These are phyloP conservation scores for Boletus rufocinnamomeus DNA, from an alignment of 768 basidiomycete species.

Conservation along the genomic window DNA sequence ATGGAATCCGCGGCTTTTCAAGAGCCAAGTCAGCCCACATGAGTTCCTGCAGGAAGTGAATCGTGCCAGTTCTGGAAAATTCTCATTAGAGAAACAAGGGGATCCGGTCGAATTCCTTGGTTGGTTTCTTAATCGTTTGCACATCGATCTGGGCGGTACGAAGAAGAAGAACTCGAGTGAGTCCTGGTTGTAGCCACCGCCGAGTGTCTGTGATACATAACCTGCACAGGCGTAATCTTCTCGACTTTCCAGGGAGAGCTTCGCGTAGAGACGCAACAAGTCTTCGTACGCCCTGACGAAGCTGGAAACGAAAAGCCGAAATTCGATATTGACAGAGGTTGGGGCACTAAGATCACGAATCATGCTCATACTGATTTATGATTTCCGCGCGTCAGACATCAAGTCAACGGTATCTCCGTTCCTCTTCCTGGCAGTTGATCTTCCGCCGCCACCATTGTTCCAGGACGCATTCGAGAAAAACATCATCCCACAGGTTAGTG, in stretches of 20 bases:
- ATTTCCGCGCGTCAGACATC: slow-evolving; percentile 60
- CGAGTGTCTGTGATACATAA: slow-evolving; percentile 23
- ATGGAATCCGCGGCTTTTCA: slow-evolving; percentile 97
- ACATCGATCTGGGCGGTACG: slow-evolving; percentile 93
- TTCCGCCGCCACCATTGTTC: slow-evolving; percentile 96
- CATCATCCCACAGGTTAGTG: slow-evolving; percentile 96
- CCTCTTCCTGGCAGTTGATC: slow-evolving; percentile 92
- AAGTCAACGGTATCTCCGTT: slow-evolving; percentile 87
- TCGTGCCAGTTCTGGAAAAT: slow-evolving; percentile 85
- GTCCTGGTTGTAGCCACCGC: slow-evolving; percentile 35
- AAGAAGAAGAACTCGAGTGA: slow-evolving; percentile 88
- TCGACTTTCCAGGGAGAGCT: slow-evolving; percentile 93
- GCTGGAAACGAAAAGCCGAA: slow-evolving; percentile 79
- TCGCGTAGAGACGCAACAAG: slow-evolving; percentile 90
- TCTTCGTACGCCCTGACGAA: slow-evolving; percentile 77
- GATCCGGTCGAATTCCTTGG: slow-evolving; percentile 96
- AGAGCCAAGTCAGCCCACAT: slow-evolving; percentile 98
- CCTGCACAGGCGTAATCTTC: slow-evolving; percentile 78
- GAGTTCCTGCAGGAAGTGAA: slow-evolving; percentile 98
- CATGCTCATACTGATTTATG: slow-evolving; percentile 20
- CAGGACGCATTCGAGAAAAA: slow-evolving; percentile 97
- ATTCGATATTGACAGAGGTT: slow-evolving; percentile 95
- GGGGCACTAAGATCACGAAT: slow-evolving; percentile 23
- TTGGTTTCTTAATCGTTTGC: slow-evolving; percentile 93
- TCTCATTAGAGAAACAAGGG: slow-evolving; percentile 90